Percentiles rank a stretch among this genome's conserved stretches.
These are phyloP conservation scores for Talaromyces adpressus DNA, from an alignment of 495 filamentous ascomycete genomes.

Conservation along the genomic window DNA sequence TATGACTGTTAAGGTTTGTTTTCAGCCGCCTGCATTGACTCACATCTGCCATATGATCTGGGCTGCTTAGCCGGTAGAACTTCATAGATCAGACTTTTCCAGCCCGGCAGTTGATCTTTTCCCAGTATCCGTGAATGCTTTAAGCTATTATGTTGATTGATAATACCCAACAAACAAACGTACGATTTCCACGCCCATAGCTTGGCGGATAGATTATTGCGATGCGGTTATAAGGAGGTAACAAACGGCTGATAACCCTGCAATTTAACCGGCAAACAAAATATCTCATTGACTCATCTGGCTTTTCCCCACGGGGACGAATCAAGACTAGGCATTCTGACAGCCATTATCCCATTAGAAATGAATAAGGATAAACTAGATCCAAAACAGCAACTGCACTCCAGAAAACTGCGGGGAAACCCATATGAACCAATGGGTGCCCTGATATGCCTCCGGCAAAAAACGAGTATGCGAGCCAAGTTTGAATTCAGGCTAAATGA, in stretches of 20 bases:
- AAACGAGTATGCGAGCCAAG: neutral
- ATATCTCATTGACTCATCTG: neutral
- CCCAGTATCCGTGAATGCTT: neutral
- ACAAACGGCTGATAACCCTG: neutral
- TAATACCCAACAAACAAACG: neutral
- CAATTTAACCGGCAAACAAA: neutral
- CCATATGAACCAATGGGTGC: neutral
- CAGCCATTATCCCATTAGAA: neutral
- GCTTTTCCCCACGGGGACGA: neutral
- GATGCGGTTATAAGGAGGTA: neutral
- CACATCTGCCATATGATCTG: neutral
- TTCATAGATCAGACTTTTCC: neutral
- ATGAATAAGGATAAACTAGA: neutral
- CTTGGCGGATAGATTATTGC: neutral
- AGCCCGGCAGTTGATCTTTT: neutral
- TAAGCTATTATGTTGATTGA: neutral
- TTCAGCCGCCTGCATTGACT: neutral
- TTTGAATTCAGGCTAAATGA: neutral
- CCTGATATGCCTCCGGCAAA: neutral
- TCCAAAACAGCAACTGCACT: neutral
- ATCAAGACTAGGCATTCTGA: neutral
- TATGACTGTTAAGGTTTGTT: neutral
- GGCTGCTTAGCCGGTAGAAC: neutral
- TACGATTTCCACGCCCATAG: neutral
- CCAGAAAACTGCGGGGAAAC: neutral